Conservation (phyloP, 176 grass and related monocot species). For the Rhynchospora pubera region DNA sequence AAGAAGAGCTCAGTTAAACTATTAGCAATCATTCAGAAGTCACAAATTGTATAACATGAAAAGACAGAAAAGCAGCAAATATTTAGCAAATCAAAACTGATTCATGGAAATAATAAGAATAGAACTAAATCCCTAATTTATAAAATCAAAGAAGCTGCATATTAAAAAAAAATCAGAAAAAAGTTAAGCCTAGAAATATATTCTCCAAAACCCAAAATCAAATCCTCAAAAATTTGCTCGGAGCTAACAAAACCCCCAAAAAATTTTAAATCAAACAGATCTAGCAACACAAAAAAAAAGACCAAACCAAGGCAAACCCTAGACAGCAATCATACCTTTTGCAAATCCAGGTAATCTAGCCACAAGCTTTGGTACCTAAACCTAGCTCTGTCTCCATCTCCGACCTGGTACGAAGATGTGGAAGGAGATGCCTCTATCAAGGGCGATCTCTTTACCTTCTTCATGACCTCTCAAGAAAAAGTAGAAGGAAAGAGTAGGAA, state of each 20-base stretch:
- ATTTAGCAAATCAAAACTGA: neutral
- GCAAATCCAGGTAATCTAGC: slow-evolving; percentile 30
- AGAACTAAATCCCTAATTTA: neutral
- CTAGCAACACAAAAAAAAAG: neutral
- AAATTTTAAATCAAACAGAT: neutral
- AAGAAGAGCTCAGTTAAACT: neutral
- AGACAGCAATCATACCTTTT: slow-evolving; percentile 13
- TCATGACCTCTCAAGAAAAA: slow-evolving; percentile 13
- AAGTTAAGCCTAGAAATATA: neutral
- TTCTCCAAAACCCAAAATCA: neutral
- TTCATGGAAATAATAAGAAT: neutral
- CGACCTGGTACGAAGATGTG: slow-evolving; percentile 15
- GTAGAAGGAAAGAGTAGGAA: neutral
- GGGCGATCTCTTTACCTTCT: slow-evolving; percentile 24
- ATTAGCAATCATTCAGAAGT: neutral
- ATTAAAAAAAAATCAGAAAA: neutral
- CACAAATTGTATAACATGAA: neutral
- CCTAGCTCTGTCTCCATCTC: slow-evolving; percentile 16
- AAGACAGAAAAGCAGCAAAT: neutral
- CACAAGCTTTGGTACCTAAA: slow-evolving; percentile 24
- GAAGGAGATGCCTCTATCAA: slow-evolving; percentile 21
- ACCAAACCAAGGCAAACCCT: neutral
- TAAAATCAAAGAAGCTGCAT: neutral
- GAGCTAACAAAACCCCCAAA: neutral
- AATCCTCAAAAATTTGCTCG: neutral